Base-by-base conservation (phyloP, 176 grass and related monocot species). In the Areca catechu region DNA sequence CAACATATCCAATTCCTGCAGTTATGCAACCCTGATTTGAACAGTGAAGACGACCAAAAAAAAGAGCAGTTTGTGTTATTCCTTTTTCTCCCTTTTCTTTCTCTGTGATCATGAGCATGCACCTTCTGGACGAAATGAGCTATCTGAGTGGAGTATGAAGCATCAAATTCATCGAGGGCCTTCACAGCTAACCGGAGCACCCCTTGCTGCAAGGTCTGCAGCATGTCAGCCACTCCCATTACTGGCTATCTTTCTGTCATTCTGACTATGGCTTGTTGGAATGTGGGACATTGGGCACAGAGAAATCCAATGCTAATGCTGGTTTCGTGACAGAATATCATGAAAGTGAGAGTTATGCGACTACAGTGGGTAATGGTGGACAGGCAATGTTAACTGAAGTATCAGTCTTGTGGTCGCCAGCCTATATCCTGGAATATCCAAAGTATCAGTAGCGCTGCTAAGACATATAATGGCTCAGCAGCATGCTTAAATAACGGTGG, bases 221-320 rank as follows among this genome's bases (percentile, higher is more conserved):
- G 64, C 76, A 83, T 86, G 56, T 86, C 79, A 16, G 82, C 58
- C 58, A 79, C 82, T 14, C 55, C 82, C 10, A 82, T 77, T 63
- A 86, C 82, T 19, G 88, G 76, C 60, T 80, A 75, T 52, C 60
- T 77, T 77, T 91, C 79, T 72, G 86, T 3, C 82, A 77, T 83
- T 29, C 34, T 43, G 1, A 1, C 20, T 66, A 20, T 15, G 6
- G 9, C 23, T 60, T 28, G 15, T 10, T 18, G 19, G 34, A 43
- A 43, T 43, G 34, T 12, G 7, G 34, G 34, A 43, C 1, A 12
- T 29, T 20, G 56, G 16, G 52, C 2, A 20, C 15, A 49, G 22
- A 48, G 37, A 22, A 47, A 7, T 66, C 22, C 48, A 16, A 15
- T 66, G 1, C 49, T 66, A 7, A 17, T 65, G 20, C 57, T 81